Evolutionary conservation across 257 asterid genomes (phyloP).

Genomic region (Nyctanthes arbortristis): DNA sequence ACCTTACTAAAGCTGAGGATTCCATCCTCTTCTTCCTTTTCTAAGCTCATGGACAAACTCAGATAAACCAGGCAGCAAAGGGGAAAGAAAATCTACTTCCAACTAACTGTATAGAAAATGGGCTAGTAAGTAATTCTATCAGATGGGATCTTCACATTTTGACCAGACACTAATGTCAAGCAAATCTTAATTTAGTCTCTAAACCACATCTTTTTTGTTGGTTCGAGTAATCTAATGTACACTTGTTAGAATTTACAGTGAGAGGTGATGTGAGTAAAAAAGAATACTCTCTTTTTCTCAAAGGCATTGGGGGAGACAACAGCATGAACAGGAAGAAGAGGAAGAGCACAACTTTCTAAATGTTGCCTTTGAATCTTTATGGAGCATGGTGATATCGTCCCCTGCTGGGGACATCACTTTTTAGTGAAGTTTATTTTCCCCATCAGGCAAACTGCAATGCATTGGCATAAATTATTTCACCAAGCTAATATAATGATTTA

Average conservation of each 20-base stretch:
- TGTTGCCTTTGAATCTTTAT: constrained; percentile 21
- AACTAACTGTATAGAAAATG: neutral
- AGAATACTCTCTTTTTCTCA: constrained; percentile 28
- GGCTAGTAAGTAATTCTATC: constrained; percentile 9
- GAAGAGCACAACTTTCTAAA: constrained; percentile 28
- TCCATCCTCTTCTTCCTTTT: neutral
- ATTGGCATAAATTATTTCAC: constrained; percentile 9
- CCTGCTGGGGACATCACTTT: constrained; percentile 12
- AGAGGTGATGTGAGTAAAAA: constrained; percentile 6
- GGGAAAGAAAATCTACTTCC: constrained; percentile 3
- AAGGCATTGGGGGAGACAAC: constrained; percentile 31
- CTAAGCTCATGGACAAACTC: neutral
- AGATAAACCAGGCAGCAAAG: neutral
- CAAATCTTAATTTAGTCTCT: constrained; percentile 9
- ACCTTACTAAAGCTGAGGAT: neutral
- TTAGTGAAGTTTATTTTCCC: constrained; percentile 5
- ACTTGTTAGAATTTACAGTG: constrained; percentile 8
- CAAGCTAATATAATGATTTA: constrained; percentile 12
- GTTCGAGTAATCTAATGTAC: neutral
- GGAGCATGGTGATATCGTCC: constrained; percentile 8
- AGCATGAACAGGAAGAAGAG: constrained; percentile 24
- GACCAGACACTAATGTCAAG: neutral
- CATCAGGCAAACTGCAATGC: constrained; percentile 30
- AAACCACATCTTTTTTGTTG: constrained; percentile 7
- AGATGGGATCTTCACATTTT: neutral